Conservation (phyloP, 2,329 filamentous ascomycete species). For the Aureobasidium melanogenum region DNA sequence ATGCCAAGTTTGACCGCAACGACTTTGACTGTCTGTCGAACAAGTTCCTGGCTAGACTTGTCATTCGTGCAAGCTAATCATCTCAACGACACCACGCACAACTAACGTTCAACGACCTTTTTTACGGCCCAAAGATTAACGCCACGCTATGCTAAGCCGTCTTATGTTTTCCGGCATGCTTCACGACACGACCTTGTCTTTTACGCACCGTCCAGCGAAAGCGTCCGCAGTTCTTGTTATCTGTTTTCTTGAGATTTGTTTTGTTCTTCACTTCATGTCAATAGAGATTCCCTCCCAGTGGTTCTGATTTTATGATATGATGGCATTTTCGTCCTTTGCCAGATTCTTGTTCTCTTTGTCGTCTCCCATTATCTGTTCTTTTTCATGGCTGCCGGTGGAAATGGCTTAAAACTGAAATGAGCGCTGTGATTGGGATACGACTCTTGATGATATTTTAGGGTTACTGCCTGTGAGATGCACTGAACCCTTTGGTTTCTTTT, state of each 20-base stretch:
- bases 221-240: not conserved
- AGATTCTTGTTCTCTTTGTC: not conserved
- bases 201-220: slow-evolving; percentile 1
- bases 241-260: not conserved
- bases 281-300: slow-evolving; percentile 3
- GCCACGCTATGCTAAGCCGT: not conserved
- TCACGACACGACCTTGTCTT: slow-evolving; percentile 11
- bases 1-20: slow-evolving; percentile 75
- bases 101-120: slow-evolving; percentile 11
- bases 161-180: slow-evolving; percentile 6
- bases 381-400: not conserved
- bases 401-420: not conserved
- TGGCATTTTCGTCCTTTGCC: not conserved
- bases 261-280: slow-evolving; percentile 2
- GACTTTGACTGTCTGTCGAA: slow-evolving; percentile 95
- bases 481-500: not conserved
- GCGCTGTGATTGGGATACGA: not conserved
- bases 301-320: slow-evolving; percentile 5
- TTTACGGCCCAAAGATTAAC: slow-evolving; percentile 10
- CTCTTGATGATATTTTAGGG: not conserved
- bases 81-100: not conserved
- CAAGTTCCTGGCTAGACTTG: slow-evolving; percentile 93
- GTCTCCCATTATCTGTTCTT: not conserved
- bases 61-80: slow-evolving; percentile 77
- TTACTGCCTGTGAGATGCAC: too few relatives aligned